Evolutionary conservation across 805 yeast species (phyloP).

Genomic region (Kazachstania kunashirensis): DNA sequence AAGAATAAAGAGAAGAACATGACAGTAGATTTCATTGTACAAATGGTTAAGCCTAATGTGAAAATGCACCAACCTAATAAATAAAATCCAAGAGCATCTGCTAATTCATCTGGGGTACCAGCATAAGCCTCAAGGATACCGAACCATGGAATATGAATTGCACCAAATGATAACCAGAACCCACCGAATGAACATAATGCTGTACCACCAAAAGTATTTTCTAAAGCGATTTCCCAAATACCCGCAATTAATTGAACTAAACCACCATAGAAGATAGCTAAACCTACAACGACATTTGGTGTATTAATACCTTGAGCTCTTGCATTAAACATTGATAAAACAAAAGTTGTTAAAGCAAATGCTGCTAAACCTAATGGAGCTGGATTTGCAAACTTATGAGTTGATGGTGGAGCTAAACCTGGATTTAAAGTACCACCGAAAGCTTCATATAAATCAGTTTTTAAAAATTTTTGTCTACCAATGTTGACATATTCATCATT

Average conservation of each 20-base stretch:
- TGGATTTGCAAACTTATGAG: slow-evolving; percentile 54
- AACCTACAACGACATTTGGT: slow-evolving; percentile 47
- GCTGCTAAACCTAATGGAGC: slow-evolving; percentile 56
- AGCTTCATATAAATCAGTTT: slow-evolving; percentile 49
- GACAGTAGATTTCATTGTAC: slow-evolving; percentile 56
- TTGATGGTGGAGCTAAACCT: slow-evolving; percentile 49
- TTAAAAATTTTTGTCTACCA: slow-evolving; percentile 62
- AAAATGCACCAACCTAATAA: slow-evolving; percentile 56
- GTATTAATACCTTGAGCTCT: slow-evolving; percentile 42
- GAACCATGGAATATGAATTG: slow-evolving; percentile 49
- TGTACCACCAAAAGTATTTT: slow-evolving; percentile 59
- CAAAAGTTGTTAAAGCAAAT: slow-evolving; percentile 55
- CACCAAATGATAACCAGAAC: slow-evolving; percentile 59
- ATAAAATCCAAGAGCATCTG: slow-evolving; percentile 49
- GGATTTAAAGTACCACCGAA: slow-evolving; percentile 82
- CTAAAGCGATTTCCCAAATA: slow-evolving; percentile 54
- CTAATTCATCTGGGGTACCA: slow-evolving; percentile 28
- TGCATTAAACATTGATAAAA: slow-evolving; percentile 46
- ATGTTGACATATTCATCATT: slow-evolving; percentile 59
- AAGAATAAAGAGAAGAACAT: slow-evolving; percentile 52
- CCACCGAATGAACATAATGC: slow-evolving; percentile 58
- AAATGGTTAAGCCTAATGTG: slow-evolving; percentile 42
- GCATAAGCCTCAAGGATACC: slow-evolving; percentile 48
- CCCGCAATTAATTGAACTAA: slow-evolving; percentile 52
- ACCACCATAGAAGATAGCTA: slow-evolving; percentile 58